These are phyloP conservation scores for Russula abietina DNA, from an alignment of 768 basidiomycete genomes.

Conservation along the genomic window DNA sequence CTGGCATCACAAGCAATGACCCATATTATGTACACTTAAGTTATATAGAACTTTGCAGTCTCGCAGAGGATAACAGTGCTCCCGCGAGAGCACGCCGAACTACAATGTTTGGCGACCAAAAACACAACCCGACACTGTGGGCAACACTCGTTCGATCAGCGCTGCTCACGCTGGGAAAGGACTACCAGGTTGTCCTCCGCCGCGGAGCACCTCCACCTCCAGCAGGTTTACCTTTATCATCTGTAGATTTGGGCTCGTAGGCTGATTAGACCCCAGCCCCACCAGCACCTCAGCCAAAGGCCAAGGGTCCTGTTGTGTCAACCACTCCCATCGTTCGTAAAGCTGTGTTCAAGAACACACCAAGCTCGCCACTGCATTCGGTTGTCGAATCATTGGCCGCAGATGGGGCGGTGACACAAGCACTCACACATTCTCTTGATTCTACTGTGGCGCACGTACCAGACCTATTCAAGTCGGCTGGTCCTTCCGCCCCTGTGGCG, in stretches of 20 bases:
- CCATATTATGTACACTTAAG: conserved; percentile 55
- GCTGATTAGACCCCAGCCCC: conserved; percentile 27
- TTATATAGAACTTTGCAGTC: conserved; percentile 51
- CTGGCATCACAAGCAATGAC: conserved; percentile 55
- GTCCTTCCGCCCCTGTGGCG: conserved; percentile 13
- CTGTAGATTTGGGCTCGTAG: conserved; percentile 13
- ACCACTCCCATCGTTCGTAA: conserved; percentile 35
- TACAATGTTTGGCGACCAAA: conserved; percentile 63
- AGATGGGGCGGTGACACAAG: conserved; percentile 40
- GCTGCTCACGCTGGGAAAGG: conserved; percentile 54
- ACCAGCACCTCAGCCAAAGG: conserved; percentile 30
- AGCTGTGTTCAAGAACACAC: conserved; percentile 41
- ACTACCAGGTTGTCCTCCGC: conserved; percentile 61
- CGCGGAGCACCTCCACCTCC: conserved; percentile 44
- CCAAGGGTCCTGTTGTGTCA: conserved; percentile 37
- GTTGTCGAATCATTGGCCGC: conserved; percentile 55
- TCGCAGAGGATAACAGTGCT: conserved; percentile 43
- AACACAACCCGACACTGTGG: conserved; percentile 61
- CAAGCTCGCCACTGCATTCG: conserved; percentile 45
- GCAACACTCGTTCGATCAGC: conserved; percentile 49
- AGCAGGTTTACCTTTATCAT: neutral
- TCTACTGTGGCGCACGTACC: conserved; percentile 44
- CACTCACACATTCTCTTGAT: conserved; percentile 46
- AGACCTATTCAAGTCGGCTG: conserved; percentile 38
- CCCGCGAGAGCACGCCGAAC: conserved; percentile 42